Conservation (phyloP, 768 basidiomycete species). For the Amanita rubescens region DNA sequence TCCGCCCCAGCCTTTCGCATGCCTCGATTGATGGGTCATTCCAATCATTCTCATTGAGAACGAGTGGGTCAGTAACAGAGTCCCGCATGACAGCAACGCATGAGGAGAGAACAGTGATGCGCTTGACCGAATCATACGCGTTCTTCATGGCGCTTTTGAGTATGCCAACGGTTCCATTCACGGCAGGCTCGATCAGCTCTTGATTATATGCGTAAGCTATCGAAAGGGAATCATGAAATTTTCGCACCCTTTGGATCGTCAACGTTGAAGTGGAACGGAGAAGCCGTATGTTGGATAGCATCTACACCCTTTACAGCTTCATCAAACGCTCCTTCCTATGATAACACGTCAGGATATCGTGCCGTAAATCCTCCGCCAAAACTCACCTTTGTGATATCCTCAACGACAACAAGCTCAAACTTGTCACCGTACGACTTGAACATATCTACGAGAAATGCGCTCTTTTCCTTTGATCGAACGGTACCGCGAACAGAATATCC, state of each 20-base stretch:
- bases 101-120: constrained; percentile 66
- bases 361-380: background rate
- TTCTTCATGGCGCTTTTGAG: constrained; percentile 51
- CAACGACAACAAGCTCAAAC: constrained; percentile 60
- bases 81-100: constrained; percentile 36
- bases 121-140: constrained; percentile 45
- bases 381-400: constrained; percentile 47
- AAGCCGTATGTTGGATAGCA: constrained; percentile 63
- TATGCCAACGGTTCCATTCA: constrained; percentile 60
- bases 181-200: constrained; percentile 67
- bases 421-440: constrained; percentile 49
- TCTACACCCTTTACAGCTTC: constrained; percentile 72
- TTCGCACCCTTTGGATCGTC: constrained; percentile 33
- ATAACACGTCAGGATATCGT: background rate
- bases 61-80: constrained; percentile 17
- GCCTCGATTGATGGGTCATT: constrained; percentile 39
- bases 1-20: constrained; percentile 41
- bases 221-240: background rate
- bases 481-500: constrained; percentile 63
- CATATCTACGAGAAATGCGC: constrained; percentile 42
- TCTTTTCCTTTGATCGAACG: constrained; percentile 57
- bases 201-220: background rate
- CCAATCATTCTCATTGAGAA: constrained; percentile 53
- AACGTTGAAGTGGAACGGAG: constrained; percentile 44
- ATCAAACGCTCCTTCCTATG: constrained; percentile 66